These are phyloP conservation scores for Neospora caninum DNA, from an alignment of 169 alveolate species.

Conservation along the genomic window DNA sequence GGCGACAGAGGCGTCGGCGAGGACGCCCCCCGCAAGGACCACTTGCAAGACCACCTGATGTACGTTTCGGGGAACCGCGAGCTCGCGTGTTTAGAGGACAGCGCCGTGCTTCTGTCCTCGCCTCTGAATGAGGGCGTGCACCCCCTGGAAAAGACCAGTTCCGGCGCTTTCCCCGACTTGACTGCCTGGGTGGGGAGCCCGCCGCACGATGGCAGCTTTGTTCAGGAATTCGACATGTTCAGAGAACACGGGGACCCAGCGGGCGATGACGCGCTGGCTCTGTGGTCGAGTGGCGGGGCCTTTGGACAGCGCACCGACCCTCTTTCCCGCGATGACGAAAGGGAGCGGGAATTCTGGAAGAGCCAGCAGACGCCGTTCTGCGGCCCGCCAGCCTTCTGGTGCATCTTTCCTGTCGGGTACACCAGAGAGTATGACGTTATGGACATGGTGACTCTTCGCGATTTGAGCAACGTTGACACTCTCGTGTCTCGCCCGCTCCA, in stretches of 20 bases:
- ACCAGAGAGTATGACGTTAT: background rate
- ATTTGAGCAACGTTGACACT: background rate
- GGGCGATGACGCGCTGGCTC: background rate
- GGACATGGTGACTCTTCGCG: background rate
- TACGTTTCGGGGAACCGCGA: background rate
- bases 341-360: background rate
- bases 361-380: background rate
- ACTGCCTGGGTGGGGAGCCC: background rate
- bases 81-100: background rate
- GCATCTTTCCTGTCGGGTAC: background rate
- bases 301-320: too few species aligned
- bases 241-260: background rate
- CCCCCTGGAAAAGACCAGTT: background rate
- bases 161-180: background rate
- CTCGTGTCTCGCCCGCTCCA: background rate
- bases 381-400: background rate
- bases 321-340: too few species aligned
- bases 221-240: background rate
- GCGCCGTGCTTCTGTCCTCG: background rate
- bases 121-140: background rate
- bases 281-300: background rate
- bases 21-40: background rate
- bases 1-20: background rate
- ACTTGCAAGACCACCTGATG: background rate
- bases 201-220: background rate